Conservation (phyloP, 1,284 basidiomycete species). For the Fistulina hepatica region DNA sequence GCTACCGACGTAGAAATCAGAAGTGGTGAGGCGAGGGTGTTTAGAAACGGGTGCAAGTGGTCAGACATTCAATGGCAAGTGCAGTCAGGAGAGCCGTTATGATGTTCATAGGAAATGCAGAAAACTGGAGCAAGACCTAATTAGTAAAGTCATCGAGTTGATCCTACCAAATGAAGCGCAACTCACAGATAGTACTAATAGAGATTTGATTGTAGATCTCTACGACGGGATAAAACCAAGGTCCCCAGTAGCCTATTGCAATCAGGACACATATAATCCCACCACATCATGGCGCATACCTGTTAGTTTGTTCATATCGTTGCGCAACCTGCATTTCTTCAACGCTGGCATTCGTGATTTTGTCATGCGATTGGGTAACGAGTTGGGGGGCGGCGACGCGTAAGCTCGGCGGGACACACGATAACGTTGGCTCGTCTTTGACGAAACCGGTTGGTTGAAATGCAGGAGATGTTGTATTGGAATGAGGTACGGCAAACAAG, state of each 20-base stretch:
- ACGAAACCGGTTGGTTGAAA: constrained; percentile 3
- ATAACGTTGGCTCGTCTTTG: constrained; percentile 4
- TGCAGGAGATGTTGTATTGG: constrained; percentile 12
- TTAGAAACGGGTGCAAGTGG: too few relatives aligned
- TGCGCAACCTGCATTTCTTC: constrained; percentile 38
- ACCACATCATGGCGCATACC: constrained; percentile 30
- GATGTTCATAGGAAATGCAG: too few relatives aligned
- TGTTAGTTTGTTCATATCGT: constrained; percentile 55
- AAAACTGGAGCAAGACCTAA: too few relatives aligned
- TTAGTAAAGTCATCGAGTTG: too few relatives aligned
- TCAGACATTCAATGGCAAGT: too few relatives aligned
- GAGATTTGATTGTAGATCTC: constrained; percentile 12
- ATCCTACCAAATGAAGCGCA: too few relatives aligned
- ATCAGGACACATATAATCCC: too few relatives aligned
- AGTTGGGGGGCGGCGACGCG: constrained; percentile 1
- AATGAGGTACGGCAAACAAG: constrained; percentile 31
- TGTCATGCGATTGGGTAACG: constrained; percentile 1
- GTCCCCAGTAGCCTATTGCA: constrained; percentile 38
- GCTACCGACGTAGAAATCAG: background rate
- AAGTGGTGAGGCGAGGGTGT: background rate
- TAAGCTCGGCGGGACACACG: constrained; percentile 5
- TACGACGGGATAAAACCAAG: constrained; percentile 20
- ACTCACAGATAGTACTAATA: constrained; percentile 9
- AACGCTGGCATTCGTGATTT: constrained; percentile 1
- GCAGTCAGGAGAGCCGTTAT: too few relatives aligned